Evolutionary conservation across 1,284 basidiomycete genomes (phyloP).

Genomic region (Hymenochaete sp.): DNA sequence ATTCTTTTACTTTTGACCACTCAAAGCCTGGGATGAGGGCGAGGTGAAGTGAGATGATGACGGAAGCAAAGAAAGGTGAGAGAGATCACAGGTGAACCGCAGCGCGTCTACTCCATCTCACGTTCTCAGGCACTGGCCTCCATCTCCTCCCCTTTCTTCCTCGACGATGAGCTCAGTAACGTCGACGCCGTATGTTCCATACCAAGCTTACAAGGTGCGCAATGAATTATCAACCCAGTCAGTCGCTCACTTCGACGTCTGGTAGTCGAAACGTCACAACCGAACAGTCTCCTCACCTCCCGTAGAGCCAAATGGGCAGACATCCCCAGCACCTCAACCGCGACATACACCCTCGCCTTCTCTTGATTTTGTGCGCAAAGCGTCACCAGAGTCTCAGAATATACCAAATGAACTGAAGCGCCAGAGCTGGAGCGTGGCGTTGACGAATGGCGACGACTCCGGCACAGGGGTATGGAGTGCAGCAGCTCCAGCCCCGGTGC

Average conservation of each 20-base stretch:
- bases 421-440: constrained; percentile 2
- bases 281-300: constrained; percentile 39
- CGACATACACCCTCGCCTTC: constrained; percentile 16
- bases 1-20: too few relatives aligned
- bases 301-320: constrained; percentile 25
- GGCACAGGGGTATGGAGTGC: too few relatives aligned
- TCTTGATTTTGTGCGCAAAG: neutral
- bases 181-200: constrained; percentile 40
- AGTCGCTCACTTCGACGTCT: neutral
- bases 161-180: constrained; percentile 20
- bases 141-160: neutral
- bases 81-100: too few relatives aligned
- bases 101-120: neutral
- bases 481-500: too few relatives aligned
- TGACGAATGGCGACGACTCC: neutral
- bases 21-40: too few relatives aligned
- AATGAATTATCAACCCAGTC: neutral
- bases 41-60: too few relatives aligned
- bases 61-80: too few relatives aligned
- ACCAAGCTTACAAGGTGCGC: constrained; percentile 65
- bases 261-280: constrained; percentile 63
- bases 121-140: neutral
- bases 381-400: neutral
- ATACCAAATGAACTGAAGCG: neutral
- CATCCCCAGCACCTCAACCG: constrained; percentile 22